Percentiles rank a stretch among this genome's conserved stretches.
Evolutionary conservation across 495 filamentous ascomycete genomes (phyloP).

Genomic region (Lichina pygmaea): DNA sequence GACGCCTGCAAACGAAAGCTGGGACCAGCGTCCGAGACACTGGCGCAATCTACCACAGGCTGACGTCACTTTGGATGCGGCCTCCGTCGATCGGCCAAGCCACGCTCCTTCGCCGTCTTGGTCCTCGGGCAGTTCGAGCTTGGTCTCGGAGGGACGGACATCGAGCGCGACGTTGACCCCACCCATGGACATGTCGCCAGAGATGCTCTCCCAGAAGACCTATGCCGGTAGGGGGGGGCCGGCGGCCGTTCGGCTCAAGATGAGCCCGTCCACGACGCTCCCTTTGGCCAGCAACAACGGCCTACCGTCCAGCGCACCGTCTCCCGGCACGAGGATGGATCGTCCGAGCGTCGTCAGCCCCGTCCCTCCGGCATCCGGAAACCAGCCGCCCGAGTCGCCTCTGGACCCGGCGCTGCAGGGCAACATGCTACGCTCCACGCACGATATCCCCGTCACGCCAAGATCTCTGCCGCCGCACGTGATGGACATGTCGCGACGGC

Average conservation of each 20-base stretch:
- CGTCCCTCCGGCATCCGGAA: neutral
- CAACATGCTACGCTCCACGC: no score
- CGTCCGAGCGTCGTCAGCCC: neutral
- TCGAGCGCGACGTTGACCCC: constrained; percentile 49
- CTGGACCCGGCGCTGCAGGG: constrained; percentile 26
- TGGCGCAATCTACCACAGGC: no score
- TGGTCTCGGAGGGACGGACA: constrained; percentile 29
- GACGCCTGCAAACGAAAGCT: no score
- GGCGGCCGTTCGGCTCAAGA: no score
- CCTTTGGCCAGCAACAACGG: no score
- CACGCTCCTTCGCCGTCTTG: constrained; percentile 39
- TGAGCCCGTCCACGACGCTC: no score
- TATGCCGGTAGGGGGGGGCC: neutral
- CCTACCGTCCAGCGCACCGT: neutral
- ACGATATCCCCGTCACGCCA: no score
- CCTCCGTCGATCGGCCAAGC: constrained; percentile 10
- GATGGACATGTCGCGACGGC: no score
- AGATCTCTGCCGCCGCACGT: no score
- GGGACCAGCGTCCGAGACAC: no score
- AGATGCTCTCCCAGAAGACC: constrained; percentile 1
- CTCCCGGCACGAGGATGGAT: neutral
- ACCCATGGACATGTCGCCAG: constrained; percentile 9
- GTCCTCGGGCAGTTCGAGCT: constrained; percentile 39
- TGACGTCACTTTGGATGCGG: no score
- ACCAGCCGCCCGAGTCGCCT: constrained; percentile 23